A percentile compares a stretch with the other conserved stretches of the same genome.
phyloP scores from a whole-genome alignment of 108 stramenopile species.

The Cyclotella baltica region DNA sequence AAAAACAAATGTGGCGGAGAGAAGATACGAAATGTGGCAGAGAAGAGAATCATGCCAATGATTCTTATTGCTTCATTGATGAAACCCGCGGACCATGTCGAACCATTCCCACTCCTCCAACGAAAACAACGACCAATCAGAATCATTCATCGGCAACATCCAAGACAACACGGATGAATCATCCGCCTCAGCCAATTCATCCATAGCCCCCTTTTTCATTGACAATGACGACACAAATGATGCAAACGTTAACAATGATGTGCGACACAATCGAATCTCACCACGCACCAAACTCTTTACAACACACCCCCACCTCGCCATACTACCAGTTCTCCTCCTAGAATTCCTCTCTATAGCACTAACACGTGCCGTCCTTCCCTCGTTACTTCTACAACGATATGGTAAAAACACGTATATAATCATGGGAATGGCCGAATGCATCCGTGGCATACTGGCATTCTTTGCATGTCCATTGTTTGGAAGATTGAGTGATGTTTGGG shows the following conservation, averaged over 20 bases:
- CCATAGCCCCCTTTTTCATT: neutral
- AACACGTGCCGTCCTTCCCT: conserved; percentile 86
- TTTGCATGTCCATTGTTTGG: conserved; percentile 94
- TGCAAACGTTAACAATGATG: neutral
- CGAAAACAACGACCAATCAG: neutral
- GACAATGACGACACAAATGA: neutral
- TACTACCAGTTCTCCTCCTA: conserved; percentile 92
- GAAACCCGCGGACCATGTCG: no score
- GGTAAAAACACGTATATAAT: conserved; percentile 80
- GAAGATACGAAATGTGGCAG: no score
- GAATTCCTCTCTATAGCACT: conserved; percentile 92
- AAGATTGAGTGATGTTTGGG: conserved; percentile 84
- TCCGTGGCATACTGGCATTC: conserved; percentile 93
- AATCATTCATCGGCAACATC: neutral
- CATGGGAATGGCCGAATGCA: conserved; percentile 87
- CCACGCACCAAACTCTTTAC: neutral
- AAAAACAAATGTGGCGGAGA: no score
- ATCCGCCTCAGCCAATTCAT: neutral
- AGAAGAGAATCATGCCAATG: no score
- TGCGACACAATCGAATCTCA: neutral
- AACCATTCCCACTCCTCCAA: neutral
- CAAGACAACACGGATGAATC: neutral
- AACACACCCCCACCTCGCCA: conserved; percentile 64
- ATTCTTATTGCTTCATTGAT: no score
- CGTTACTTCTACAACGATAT: conserved; percentile 73